These are phyloP conservation scores for Salix caprea DNA, from an alignment of 345 rosid genomes.

Conservation along the genomic window DNA sequence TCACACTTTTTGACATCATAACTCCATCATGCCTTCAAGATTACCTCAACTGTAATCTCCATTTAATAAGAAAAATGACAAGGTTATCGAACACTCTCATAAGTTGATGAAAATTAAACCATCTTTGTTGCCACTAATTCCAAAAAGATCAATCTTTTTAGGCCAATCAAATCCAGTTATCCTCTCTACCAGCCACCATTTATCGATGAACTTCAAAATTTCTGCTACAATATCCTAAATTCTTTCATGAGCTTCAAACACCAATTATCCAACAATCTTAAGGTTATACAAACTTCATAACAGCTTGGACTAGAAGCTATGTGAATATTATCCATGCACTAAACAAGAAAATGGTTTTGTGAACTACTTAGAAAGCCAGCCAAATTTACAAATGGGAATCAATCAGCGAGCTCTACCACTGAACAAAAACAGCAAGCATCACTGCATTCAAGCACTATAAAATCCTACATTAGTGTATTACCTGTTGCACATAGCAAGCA, in stretches of 20 bases:
- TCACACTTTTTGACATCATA: background rate
- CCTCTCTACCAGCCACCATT: background rate
- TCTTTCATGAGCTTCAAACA: background rate
- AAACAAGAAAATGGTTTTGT: background rate
- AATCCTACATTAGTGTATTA: conserved; percentile 25
- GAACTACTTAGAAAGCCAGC: background rate
- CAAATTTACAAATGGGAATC: background rate
- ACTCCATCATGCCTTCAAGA: background rate
- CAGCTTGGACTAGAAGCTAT: background rate
- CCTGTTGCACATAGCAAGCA: conserved; percentile 99
- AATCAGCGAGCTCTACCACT: background rate
- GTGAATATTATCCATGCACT: background rate
- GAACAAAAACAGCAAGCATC: background rate
- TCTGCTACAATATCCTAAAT: background rate
- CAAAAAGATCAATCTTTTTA: background rate
- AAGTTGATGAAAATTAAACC: background rate
- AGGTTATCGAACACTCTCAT: background rate
- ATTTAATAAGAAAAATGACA: background rate
- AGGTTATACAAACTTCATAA: background rate
- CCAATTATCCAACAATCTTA: background rate
- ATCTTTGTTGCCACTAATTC: background rate
- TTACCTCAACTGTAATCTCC: background rate
- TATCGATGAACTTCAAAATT: background rate
- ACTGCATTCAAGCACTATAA: background rate
- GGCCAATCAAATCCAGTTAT: background rate